Base-by-base conservation (phyloP, 805 yeast genomes). In the Groenewaldozyma salmanticensis region DNA sequence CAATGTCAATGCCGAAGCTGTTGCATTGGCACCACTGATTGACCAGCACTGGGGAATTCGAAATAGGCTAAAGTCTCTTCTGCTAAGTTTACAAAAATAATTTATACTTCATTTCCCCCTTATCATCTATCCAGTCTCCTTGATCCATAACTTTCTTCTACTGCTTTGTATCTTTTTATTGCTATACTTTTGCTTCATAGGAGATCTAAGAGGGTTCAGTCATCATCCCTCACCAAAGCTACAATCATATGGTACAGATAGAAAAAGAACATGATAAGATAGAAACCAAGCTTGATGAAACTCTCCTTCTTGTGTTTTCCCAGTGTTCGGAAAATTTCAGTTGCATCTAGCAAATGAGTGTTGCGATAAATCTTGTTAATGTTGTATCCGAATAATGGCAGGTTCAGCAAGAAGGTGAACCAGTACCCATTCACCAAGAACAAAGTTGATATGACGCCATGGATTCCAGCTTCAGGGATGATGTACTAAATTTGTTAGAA, bases 201-300 rank as follows among this genome's bases (percentile, higher is more conserved):
- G 27, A n/a, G 27, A n/a, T 18, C 9, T 18, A 7, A n/a, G 13
- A 16, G 6, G 11, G 17, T 17, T 24, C 31, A 40, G 36, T 51
- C 47, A 38, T 72, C 83, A 52, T 81, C 87, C 34, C 79, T 74
- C 58, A 87, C 86, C 61, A 86, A 74, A 31, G 95, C 92, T 74
- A 86, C 81, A 66, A 88, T 87, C 95, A 88, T 87, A 69, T 94
- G 78, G 74, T 88, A 90, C 58, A 90, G 75, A 72, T 87, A 90
- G 72, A 75, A 87, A 81, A 92, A 90, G 75, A 92, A 92, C 81
- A 90, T 70, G 57, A 85, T 64, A 55, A 90, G 72, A 61, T 86
- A 90, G 75, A 85, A 87, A 7, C 92, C 96, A 53, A 92, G 74
- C 64, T 90, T 90, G 61, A 84, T 65, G 60, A 88, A 87, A 46